phyloP scores from a whole-genome alignment of 108 stramenopile genomes.

The Craspedostauros australis region DNA sequence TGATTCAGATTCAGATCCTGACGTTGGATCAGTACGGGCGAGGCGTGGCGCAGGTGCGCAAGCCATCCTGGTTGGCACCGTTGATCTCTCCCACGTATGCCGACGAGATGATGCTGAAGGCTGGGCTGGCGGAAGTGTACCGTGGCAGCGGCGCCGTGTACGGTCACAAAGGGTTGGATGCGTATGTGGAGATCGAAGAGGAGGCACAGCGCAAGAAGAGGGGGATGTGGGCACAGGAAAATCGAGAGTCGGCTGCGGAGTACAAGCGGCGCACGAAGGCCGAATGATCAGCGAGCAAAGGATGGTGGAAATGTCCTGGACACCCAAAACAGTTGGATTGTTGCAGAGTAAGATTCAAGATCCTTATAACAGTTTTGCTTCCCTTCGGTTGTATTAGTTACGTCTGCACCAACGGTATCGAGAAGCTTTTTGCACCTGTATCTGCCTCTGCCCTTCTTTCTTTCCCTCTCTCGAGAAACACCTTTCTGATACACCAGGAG shows the following conservation, averaged over 20 bases:
- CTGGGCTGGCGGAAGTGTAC: slow-evolving; percentile 33
- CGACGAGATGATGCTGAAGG: slow-evolving; percentile 26
- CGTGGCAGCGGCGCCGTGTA: slow-evolving; percentile 31
- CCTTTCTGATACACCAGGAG: no score
- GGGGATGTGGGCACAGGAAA: slow-evolving; percentile 23
- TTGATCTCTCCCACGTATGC: background rate
- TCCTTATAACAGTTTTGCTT: no score
- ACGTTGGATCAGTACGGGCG: slow-evolving; percentile 29
- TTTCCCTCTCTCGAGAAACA: no score
- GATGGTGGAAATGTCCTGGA: no score
- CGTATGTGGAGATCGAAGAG: slow-evolving; percentile 14
- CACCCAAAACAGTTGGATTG: no score
- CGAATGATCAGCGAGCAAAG: no score
- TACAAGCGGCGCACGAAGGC: no score
- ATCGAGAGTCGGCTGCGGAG: slow-evolving; percentile 26
- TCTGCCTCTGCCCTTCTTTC: no score
- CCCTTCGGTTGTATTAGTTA: no score
- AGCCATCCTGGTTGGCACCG: slow-evolving; percentile 4
- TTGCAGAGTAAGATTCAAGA: no score
- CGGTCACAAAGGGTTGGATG: slow-evolving; percentile 16
- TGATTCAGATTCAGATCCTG: slow-evolving; percentile 9
- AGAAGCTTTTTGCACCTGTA: no score
- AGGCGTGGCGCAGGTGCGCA: slow-evolving; percentile 19
- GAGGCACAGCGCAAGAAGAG: slow-evolving; percentile 5
- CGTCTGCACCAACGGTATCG: no score